Percentiles rank a stretch among this genome's conserved stretches.
phyloP scores from a whole-genome alignment of 2,329 filamentous ascomycete species.

The Aspergillus vadensis region DNA sequence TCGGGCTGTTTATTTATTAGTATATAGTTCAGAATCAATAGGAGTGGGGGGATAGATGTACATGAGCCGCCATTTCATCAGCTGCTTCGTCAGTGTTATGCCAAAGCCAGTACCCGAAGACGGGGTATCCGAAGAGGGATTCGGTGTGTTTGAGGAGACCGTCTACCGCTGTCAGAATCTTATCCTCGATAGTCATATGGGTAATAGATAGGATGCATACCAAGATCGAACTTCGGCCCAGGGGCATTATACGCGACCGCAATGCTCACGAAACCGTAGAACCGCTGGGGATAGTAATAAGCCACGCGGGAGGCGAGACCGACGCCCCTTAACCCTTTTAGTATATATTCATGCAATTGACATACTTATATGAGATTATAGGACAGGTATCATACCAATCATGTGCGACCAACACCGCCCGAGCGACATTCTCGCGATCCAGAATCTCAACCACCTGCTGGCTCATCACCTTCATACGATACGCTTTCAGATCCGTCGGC shows the following conservation, averaged over 20 bases:
- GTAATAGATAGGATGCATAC: not conserved
- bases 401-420: slow-evolving; percentile 29
- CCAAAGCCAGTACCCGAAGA: not conserved
- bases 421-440: slow-evolving; percentile 24
- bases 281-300: slow-evolving; percentile 24
- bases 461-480: slow-evolving; percentile 36
- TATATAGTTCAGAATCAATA: not conserved
- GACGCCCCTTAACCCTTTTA: slow-evolving; percentile 15
- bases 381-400: slow-evolving; percentile 12
- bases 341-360: too few relatives aligned
- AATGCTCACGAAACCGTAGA: slow-evolving; percentile 23
- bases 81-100: slow-evolving; percentile 15
- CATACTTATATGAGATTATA: too few relatives aligned
- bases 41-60: not conserved
- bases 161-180: not conserved
- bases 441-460: slow-evolving; percentile 39
- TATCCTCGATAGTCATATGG: slow-evolving; percentile 17
- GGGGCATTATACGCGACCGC: slow-evolving; percentile 25
- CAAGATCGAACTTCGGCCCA: slow-evolving; percentile 24
- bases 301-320: slow-evolving; percentile 29
- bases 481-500: slow-evolving; percentile 29
- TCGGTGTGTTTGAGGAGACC: not conserved
- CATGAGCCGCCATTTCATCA: slow-evolving; percentile 7
- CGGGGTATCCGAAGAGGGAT: not conserved
- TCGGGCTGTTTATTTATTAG: slow-evolving; percentile 10